Percentiles rank a stretch among this genome's conserved stretches.
Evolutionary conservation across 345 rosid genomes (phyloP).

Genomic region (Salix dunnii): DNA sequence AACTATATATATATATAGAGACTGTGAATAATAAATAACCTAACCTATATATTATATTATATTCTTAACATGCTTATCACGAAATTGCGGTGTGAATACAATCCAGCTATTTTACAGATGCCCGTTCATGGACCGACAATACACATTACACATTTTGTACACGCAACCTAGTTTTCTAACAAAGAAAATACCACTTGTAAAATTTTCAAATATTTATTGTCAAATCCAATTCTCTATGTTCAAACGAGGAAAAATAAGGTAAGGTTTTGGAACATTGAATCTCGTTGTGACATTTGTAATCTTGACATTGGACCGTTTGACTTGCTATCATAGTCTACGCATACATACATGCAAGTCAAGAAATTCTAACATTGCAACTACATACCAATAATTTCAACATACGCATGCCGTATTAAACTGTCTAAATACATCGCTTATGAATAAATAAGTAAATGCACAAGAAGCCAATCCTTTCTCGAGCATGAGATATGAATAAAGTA

Average conservation of each 20-base stretch:
- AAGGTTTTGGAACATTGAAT: not conserved
- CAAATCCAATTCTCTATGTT: not conserved
- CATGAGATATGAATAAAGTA: too few species aligned
- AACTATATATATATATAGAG: too few species aligned
- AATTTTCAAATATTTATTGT: not conserved
- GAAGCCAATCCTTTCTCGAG: too few species aligned
- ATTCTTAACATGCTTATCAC: too few species aligned
- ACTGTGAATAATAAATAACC: too few species aligned
- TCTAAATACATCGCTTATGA: not conserved
- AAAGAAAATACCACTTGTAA: not conserved
- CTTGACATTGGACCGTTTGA: not conserved
- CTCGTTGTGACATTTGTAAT: not conserved
- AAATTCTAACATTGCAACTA: not conserved
- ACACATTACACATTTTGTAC: too few species aligned
- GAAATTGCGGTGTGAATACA: too few species aligned
- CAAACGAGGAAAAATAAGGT: not conserved
- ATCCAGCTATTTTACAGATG: too few species aligned
- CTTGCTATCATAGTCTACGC: not conserved
- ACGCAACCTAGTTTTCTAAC: not conserved
- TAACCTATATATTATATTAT: too few species aligned
- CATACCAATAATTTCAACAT: not conserved
- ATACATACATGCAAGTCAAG: not conserved
- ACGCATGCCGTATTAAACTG: not conserved
- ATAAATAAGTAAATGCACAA: too few species aligned
- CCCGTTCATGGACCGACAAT: too few species aligned